phyloP scores from a whole-genome alignment of 768 basidiomycete genomes.

The Tylopilus felleus region DNA sequence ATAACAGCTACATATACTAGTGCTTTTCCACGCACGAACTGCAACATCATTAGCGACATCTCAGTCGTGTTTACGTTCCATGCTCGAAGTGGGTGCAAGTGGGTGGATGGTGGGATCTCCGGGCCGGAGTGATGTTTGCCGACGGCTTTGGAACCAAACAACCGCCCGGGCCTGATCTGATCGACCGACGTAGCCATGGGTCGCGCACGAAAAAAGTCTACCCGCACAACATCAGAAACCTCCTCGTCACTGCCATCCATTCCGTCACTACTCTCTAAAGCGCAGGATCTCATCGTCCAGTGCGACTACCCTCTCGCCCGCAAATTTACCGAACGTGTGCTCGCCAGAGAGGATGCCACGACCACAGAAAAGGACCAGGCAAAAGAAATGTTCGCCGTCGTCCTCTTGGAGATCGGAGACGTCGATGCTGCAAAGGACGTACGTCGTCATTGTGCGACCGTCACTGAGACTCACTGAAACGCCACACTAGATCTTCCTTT shows the following conservation, averaged over 20 bases:
- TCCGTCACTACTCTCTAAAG: constrained; percentile 64
- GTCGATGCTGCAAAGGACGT: constrained; percentile 69
- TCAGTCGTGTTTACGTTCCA: too few species aligned
- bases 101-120: too few species aligned
- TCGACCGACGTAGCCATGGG: constrained; percentile 42
- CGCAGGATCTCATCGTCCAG: constrained; percentile 76
- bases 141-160: constrained; percentile 18
- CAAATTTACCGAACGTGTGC: constrained; percentile 64
- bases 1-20: too few species aligned
- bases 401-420: constrained; percentile 76
- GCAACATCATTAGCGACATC: too few species aligned
- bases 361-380: constrained; percentile 57
- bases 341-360: constrained; percentile 49
- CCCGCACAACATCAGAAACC: constrained; percentile 14
- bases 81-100: too few species aligned
- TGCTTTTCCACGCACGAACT: too few species aligned
- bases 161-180: constrained; percentile 4
- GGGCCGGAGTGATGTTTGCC: constrained; percentile 7
- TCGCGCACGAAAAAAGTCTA: constrained; percentile 38
- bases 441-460: constrained; percentile 20
- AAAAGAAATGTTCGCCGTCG: constrained; percentile 77
- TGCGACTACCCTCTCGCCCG: constrained; percentile 82
- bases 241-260: constrained; percentile 40
- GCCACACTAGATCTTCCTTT: constrained; percentile 55
- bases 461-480: neutral